Base-by-base conservation (phyloP, 2,329 filamentous ascomycete genomes). In the Neofusicoccum parvum region DNA sequence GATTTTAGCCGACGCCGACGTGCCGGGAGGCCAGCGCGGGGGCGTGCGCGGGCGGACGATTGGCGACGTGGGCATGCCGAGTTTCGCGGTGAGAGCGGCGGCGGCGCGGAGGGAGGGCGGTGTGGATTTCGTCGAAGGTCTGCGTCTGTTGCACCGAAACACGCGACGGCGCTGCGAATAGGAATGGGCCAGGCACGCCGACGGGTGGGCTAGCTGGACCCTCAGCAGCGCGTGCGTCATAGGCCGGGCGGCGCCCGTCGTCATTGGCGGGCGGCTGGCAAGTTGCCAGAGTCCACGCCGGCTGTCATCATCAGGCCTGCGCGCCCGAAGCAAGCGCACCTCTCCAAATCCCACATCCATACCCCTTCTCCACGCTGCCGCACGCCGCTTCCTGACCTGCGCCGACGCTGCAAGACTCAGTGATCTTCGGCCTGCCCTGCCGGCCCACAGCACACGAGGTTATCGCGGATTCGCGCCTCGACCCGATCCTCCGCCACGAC, bases 381-480 rank as follows among this genome's bases (percentile, higher is more conserved):
- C 10, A 23, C n/a, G 14, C 32, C 32, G 34, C 50, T n/a, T 10
- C 34, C 50, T 39, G 34, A 39, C 15, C 34, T 36, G n/a, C 50
- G 27, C 49, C 23, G 46, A 36, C 36, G 20, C 53, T 54, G 51
- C 53, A 43, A 20, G 32, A 32, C n/a, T 37, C n/a, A 32, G 54
- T 36, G 56, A 60, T 60, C 56, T 58, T 34, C 53, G 39, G 20
- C 36, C 53, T 45, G 43, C 43, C 43, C n/a, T 15, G 43, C 43
- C n/a, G 43, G 5, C 4, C 41, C 41, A 48, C 56, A 32, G 32
- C n/a, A 37, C 41, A 48, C 15, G 32, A 39, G 37, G 36, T 15
- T 56, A 39, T 56, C 51, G 51, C 51, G 7, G 15, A 32, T 32
- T 17, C n/a, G 15, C 43, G 43, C n/a, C 43, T 17, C n/a, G 10